phyloP scores from a whole-genome alignment of 2,329 filamentous ascomycete genomes.

The Periconia sp. region DNA sequence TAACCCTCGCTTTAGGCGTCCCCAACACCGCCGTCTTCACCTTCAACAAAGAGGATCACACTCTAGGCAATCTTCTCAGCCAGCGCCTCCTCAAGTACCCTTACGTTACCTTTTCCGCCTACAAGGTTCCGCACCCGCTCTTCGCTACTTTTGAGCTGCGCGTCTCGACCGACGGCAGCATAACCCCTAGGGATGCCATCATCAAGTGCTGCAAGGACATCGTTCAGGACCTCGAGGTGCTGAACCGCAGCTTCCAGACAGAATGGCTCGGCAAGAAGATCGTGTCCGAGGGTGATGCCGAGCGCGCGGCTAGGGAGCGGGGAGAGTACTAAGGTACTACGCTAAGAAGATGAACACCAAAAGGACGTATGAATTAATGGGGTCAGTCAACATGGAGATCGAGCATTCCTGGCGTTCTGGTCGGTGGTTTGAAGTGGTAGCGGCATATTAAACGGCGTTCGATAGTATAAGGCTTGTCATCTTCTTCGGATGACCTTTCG shows the following conservation, averaged over 20 bases:
- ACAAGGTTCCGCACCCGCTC: slow-evolving; percentile 68
- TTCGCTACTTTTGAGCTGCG: slow-evolving; percentile 69
- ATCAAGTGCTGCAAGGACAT: slow-evolving; percentile 81
- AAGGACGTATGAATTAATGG: no score
- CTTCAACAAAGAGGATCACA: slow-evolving; percentile 96
- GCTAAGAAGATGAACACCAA: no score
- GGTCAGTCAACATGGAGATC: no score
- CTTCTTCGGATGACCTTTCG: no score
- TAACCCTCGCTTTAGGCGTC: slow-evolving; percentile 66
- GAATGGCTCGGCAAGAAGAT: slow-evolving; percentile 60
- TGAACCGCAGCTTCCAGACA: slow-evolving; percentile 89
- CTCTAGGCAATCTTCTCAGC: slow-evolving; percentile 86
- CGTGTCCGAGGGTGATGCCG: slow-evolving; percentile 42
- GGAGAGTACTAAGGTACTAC: slow-evolving; percentile 32
- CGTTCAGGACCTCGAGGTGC: slow-evolving; percentile 77
- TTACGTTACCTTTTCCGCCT: slow-evolving; percentile 88
- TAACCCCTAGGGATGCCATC: slow-evolving; percentile 89
- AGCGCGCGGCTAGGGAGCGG: slow-evolving; percentile 37
- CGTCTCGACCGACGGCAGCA: slow-evolving; percentile 86
- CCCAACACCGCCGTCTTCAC: slow-evolving; percentile 95
- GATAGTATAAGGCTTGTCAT: no score
- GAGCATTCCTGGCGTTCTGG: no score
- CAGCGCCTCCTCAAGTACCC: slow-evolving; percentile 84
- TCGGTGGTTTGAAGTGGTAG: no score
- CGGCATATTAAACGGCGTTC: no score